Evolutionary conservation across 305 asterid species (phyloP), one percentile per base, ranked within the genome.

Genomic region (Fraxinus paxiana): DNA sequence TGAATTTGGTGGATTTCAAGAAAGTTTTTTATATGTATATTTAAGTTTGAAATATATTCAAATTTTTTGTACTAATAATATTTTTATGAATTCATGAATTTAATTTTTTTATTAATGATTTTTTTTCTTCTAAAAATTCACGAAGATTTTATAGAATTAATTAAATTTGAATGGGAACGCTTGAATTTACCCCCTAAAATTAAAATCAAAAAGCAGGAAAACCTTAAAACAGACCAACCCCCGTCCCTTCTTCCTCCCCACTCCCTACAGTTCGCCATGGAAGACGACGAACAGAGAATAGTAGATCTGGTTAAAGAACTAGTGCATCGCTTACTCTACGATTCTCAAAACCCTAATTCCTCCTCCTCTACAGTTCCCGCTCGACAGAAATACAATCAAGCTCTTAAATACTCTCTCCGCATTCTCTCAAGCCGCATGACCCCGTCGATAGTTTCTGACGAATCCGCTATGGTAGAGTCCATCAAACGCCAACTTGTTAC

Each of bases 351-450:
- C 93, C 96, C 97, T 86, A 86, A 80, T 79, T 63, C 90, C 77
- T 63, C 87, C 48, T 82, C 82, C 30, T 54, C 90, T 17, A 77
- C 75, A 54, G 77, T 34, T 69, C 77, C 43, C 37, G 79, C 86
- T 51, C 88, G 74, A 59, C 89, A 86, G 41, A 90, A 90, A 46
- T 86, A 81, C 87, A 91, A 91, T 80, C 96, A 91, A 79, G 90
- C 97, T 70, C 87, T 96, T 0, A 90, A 88, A 67, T 96, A 94
- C 90, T 91, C 99, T 56, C 83, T 88, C 65, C 98, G 99, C 78
- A 91, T 96, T 75, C 96, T 96, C 67, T 92, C 94, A 77, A 94
- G 99, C 83, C 94, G 98, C 65, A 91, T 96, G 97, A 88, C 91
- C 34, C 97, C 97, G 2, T 92, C 98, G 70, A 90, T 94, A 82